These are phyloP conservation scores for Coffea canephora DNA, from an alignment of 257 asterid genomes.

Conservation along the genomic window DNA sequence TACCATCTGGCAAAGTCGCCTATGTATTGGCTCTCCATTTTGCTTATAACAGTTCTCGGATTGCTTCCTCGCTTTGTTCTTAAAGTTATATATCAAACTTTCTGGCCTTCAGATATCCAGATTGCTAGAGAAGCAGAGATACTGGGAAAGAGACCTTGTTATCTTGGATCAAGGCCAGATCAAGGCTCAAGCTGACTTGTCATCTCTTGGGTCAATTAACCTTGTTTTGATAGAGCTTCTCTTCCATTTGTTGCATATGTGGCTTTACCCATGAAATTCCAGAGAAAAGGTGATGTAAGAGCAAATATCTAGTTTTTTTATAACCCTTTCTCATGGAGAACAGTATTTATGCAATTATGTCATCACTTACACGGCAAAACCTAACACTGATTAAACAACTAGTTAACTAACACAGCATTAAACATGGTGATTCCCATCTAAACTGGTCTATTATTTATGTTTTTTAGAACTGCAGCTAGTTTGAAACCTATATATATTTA, in stretches of 20 bases:
- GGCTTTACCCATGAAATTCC: slow-evolving; percentile 6
- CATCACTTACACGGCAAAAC: too few relatives aligned
- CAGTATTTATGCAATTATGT: too few relatives aligned
- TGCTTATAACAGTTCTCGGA: slow-evolving; percentile 70
- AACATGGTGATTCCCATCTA: too few relatives aligned
- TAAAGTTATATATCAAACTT: slow-evolving; percentile 65
- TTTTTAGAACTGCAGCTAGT: too few relatives aligned
- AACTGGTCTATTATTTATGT: too few relatives aligned
- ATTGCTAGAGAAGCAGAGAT: slow-evolving; percentile 96
- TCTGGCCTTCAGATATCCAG: slow-evolving; percentile 91
- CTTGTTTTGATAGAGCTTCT: slow-evolving; percentile 11
- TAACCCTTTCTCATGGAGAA: neutral
- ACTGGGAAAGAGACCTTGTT: slow-evolving; percentile 45
- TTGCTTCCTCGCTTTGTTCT: slow-evolving; percentile 87
- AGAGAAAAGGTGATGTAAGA: neutral
- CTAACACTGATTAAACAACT: too few relatives aligned
- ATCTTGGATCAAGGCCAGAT: slow-evolving; percentile 44
- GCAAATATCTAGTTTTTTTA: neutral
- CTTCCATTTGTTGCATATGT: slow-evolving; percentile 12
- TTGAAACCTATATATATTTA: too few relatives aligned
- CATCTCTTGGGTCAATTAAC: slow-evolving; percentile 23
- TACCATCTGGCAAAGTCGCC: slow-evolving; percentile 73
- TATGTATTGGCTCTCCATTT: slow-evolving; percentile 81
- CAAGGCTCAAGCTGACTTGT: slow-evolving; percentile 46
- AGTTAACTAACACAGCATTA: too few relatives aligned